Percentiles rank a stretch among this genome's conserved stretches.
phyloP scores from a whole-genome alignment of 768 basidiomycete species.

The Lepiota brunneoincarnata region DNA sequence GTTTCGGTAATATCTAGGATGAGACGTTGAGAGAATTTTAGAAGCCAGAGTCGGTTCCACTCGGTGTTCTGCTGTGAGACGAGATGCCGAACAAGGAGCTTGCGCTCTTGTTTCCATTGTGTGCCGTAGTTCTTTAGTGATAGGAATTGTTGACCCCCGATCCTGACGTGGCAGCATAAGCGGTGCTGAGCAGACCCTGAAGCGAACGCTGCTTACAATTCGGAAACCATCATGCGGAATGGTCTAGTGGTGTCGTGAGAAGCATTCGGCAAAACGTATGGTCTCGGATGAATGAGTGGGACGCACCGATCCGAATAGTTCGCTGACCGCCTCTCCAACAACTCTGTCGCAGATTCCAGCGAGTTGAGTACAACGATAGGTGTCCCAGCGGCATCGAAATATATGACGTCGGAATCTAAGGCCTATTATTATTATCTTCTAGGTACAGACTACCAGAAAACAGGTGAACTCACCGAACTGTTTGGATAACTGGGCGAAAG shows the following conservation, averaged over 20 bases:
- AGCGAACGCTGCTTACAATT: too few relatives aligned
- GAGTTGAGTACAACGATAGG: slow-evolving; percentile 20
- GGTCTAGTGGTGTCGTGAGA: too few relatives aligned
- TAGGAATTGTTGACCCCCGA: background rate
- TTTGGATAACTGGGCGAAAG: too few relatives aligned
- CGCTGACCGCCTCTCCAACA: slow-evolving; percentile 19
- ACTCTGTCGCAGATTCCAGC: slow-evolving; percentile 16
- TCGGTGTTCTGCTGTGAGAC: background rate
- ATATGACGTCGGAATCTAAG: slow-evolving; percentile 20
- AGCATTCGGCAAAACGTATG: too few relatives aligned
- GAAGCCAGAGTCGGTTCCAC: background rate
- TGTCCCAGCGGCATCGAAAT: slow-evolving; percentile 16
- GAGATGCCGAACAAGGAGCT: background rate
- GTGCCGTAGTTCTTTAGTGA: background rate
- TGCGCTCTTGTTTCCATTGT: slow-evolving; percentile 1
- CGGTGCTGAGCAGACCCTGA: too few relatives aligned
- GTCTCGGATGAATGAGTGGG: too few relatives aligned
- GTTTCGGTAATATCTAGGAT: background rate
- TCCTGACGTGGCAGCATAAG: too few relatives aligned
- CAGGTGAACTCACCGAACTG: too few relatives aligned
- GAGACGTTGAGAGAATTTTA: background rate
- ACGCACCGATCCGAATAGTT: slow-evolving; percentile 9
- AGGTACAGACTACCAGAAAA: too few relatives aligned
- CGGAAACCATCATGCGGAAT: too few relatives aligned
- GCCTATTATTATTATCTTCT: too few relatives aligned